Base-by-base conservation (phyloP, 2,329 filamentous ascomycete species). In the Talaromyces sp. region DNA sequence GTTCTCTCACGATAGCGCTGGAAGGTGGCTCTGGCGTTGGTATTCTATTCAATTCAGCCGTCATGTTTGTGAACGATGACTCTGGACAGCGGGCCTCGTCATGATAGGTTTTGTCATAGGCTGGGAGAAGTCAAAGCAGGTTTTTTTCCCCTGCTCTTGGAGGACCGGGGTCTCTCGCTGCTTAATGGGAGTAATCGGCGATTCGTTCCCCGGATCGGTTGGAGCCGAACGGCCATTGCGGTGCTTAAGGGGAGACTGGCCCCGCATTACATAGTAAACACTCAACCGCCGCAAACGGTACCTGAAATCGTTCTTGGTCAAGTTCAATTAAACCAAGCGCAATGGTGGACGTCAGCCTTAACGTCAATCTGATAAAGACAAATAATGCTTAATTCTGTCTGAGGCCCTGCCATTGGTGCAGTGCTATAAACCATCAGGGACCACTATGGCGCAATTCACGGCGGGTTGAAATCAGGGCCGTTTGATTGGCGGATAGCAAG, bases 191-290 rank as follows among this genome's bases (percentile, higher is more conserved):
- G 29, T 30, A 13, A 33, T 32, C 33, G 37, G 41, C 33, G 29
- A 32, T 47, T 49, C 24, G 14, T 16, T 55, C 49, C 54, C 51
- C 54, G 51, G 51, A 49, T 55, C 57, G 57, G 57, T 40, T 53
- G 29, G 29, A 53, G 47, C 55, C 56, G 56, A 49, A 51, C 24
- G 24, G 22, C 27, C n/a, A 37, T 37, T 27, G 24, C 24, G 24
- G 24, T 27, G 24, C 24, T 27, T 27, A n/a, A n/a, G n/a, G n/a
- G n/a, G n/a, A n/a, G n/a, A n/a, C n/a, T n/a, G n/a, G 4, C n/a
- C 40, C 40, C 22, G 14, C 40, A 24, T 19, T 39, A 11, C 36
- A 13, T 19, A 9, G 17, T 39, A 27, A 27, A 17, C 36, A 39
- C 36, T 17, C 17, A 19, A 22, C 20, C 1, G 9, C 24, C 24